These are phyloP conservation scores for Ophidiomyces ophidiicola DNA, from an alignment of 2,329 filamentous ascomycete species.

Conservation along the genomic window DNA sequence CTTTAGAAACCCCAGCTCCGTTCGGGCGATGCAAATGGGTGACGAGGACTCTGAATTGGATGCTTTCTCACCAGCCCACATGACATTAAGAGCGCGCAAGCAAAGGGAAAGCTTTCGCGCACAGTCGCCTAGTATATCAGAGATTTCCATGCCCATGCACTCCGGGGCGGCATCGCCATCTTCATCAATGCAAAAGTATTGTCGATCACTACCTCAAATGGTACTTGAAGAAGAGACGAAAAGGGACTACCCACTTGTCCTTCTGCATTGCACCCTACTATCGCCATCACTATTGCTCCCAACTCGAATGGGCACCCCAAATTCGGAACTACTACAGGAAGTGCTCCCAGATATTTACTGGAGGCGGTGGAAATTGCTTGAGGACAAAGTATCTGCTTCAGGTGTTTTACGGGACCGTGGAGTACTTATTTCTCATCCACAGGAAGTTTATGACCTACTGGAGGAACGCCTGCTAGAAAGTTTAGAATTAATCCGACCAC, in stretches of 20 bases:
- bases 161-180: constrained; percentile 26
- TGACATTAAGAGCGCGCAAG: constrained; percentile 17
- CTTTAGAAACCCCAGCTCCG: constrained; percentile 37
- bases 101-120: neutral
- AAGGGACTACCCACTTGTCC: constrained; percentile 45
- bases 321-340: constrained; percentile 37
- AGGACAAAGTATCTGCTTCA: constrained; percentile 41
- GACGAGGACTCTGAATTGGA: constrained; percentile 33
- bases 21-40: constrained; percentile 28
- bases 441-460: constrained; percentile 50
- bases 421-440: constrained; percentile 50
- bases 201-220: constrained; percentile 23
- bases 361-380: constrained; percentile 40
- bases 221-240: constrained; percentile 15
- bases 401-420: constrained; percentile 46
- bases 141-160: constrained; percentile 23
- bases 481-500: constrained; percentile 43
- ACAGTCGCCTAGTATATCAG: constrained; percentile 20
- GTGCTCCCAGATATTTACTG: constrained; percentile 38
- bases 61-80: constrained; percentile 26
- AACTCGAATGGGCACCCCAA: constrained; percentile 22
- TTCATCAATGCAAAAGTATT: constrained; percentile 24
- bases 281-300: constrained; percentile 41
- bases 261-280: constrained; percentile 49
- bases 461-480: constrained; percentile 51